These are phyloP conservation scores for Thelephora terrestris DNA, from an alignment of 1,284 basidiomycete genomes.

Conservation along the genomic window DNA sequence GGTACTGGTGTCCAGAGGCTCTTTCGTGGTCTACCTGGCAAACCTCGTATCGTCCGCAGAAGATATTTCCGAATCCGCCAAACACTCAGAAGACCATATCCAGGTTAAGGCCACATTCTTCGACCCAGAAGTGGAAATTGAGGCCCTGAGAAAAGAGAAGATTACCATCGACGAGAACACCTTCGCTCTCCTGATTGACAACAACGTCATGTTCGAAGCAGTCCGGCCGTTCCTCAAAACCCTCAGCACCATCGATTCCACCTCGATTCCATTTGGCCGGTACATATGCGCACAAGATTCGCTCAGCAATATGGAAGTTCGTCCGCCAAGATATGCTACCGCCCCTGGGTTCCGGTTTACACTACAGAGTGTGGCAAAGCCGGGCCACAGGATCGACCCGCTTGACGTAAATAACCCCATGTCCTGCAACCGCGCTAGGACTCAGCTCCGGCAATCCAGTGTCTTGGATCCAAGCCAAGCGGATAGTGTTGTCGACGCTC, in stretches of 20 bases:
- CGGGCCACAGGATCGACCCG: conserved; percentile 10
- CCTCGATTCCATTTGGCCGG: conserved; percentile 17
- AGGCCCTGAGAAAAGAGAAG: conserved; percentile 16
- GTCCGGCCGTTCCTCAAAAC: conserved; percentile 23
- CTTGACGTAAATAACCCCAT: conserved; percentile 12
- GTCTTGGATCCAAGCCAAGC: conserved; percentile 10
- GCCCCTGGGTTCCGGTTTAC: conserved; percentile 18
- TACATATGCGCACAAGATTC: conserved; percentile 12
- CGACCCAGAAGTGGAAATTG: conserved; percentile 20
- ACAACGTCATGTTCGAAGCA: conserved; percentile 21
- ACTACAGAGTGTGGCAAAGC: conserved; percentile 16
- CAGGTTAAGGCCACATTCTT: conserved; percentile 20
- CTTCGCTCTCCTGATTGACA: conserved; percentile 19
- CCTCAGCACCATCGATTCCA: conserved; percentile 19
- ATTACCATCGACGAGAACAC: conserved; percentile 11
- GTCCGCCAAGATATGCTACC: conserved; percentile 18
- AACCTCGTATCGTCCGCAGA: conserved; percentile 14
- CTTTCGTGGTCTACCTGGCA: conserved; percentile 17
- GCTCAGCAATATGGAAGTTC: conserved; percentile 8
- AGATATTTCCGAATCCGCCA: conserved; percentile 19
- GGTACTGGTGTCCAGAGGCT: conserved; percentile 12
- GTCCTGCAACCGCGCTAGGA: conserved; percentile 12
- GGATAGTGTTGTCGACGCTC: conserved; percentile 9
- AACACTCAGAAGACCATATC: conserved; percentile 11
- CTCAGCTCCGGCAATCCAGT: conserved; percentile 6